A percentile compares a stretch with the other conserved stretches of the same genome.
Conservation (phyloP, 2,329 filamentous ascomycete species). For the Epichloe sylvatica region DNA sequence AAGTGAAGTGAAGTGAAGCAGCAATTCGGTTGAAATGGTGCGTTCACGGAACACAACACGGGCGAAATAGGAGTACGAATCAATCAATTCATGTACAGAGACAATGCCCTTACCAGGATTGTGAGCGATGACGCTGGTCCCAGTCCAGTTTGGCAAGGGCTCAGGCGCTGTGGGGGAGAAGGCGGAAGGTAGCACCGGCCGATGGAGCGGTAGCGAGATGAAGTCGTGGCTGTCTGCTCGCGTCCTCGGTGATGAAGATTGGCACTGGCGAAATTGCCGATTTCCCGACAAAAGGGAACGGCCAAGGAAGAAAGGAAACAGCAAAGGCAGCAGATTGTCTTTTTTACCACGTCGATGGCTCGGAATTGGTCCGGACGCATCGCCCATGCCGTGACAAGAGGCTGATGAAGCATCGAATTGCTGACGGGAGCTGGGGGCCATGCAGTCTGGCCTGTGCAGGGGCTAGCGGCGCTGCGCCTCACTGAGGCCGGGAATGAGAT, state of each 20-base stretch:
- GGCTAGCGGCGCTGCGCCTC: background rate
- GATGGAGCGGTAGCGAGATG: background rate
- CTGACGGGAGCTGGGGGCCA: background rate
- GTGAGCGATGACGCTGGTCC: slow-evolving; percentile 3
- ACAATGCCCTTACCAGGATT: background rate
- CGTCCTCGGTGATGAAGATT: background rate
- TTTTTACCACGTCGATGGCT: background rate
- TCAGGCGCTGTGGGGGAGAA: too few relatives aligned
- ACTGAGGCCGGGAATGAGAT: background rate
- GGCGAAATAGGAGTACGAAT: background rate
- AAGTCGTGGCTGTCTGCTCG: too few relatives aligned
- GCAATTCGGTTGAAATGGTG: too few relatives aligned
- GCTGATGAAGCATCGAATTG: too few relatives aligned
- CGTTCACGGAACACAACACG: background rate
- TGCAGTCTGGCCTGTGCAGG: background rate
- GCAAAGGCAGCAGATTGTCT: too few relatives aligned
- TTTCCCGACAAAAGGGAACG: background rate
- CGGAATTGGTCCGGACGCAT: slow-evolving; percentile 2
- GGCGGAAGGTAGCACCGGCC: background rate
- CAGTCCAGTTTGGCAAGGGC: background rate
- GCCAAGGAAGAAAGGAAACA: background rate
- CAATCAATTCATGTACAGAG: background rate
- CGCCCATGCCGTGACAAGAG: background rate
- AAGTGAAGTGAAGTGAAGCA: background rate
- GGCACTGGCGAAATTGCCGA: background rate